Evolutionary conservation across 2,329 filamentous ascomycete species (phyloP), one percentile per base, ranked within the genome.

Genomic region (Penicillium sp.): DNA sequence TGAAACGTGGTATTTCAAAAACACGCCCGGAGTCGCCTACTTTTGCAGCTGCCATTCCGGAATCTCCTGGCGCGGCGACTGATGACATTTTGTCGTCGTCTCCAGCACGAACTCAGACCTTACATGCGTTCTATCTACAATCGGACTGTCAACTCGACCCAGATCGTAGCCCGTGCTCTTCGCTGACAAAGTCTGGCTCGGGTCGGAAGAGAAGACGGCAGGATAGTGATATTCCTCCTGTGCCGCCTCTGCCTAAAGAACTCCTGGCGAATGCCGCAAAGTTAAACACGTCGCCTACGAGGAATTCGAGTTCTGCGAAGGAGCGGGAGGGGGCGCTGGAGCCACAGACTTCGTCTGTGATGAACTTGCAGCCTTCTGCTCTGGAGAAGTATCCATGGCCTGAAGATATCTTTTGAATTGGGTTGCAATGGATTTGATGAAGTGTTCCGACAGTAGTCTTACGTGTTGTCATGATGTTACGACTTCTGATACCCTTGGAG

Each of bases 371-470:
- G 26, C 51, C 60, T 25, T 26, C 62, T 43, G 63, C 42, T 26
- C 49, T 61, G 26, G 66, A 74, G 43, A 65, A 69, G n/a, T 81
- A 79, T 57, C 70, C 74, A 25, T 81, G 79, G 79, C 78, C 78
- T 5, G 77, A 78, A 8, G 78, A 79, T 61, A 72, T 79, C 8
- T 80, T 81, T 59, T 81, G 63, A 76, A 7, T 13, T 46, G 22
- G 30, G 28, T 14, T 46, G 43, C 6, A 42, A 37, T 26, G 54
- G 54, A 22, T 26, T 22, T 22, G 4, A 28, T 35, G 19, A 14
- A 22, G 35, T 26, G 54, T 64, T 53, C 28, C 30, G 56, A 25
- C n/a, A 28, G 28, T 46, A 26, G 28, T 30, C 35, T 38, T 43
- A 58, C 33, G 58, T 59, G 66, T 60, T 64, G 56, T 65, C 49